Percentiles rank a stretch among this genome's conserved stretches.
Conservation (phyloP, 2,329 filamentous ascomycete genomes). For the Massarina eburnea region DNA sequence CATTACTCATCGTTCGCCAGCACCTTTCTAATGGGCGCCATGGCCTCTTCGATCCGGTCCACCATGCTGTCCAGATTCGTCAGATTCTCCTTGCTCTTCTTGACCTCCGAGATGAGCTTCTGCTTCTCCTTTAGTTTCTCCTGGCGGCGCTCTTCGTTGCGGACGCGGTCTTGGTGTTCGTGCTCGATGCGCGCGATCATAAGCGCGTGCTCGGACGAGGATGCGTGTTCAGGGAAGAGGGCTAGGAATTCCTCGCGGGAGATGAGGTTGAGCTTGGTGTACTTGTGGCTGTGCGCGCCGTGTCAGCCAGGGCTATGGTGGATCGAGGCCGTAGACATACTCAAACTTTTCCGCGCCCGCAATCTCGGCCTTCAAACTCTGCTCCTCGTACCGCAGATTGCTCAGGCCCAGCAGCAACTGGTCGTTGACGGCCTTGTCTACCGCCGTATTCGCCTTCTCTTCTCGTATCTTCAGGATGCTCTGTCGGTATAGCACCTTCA, state of each 20-base stretch:
- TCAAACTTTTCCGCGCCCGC: conserved; percentile 87
- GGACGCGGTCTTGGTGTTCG: conserved; percentile 81
- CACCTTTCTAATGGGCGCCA: conserved; percentile 82
- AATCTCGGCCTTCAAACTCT: conserved; percentile 88
- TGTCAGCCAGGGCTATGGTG: neutral
- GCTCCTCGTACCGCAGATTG: conserved; percentile 95
- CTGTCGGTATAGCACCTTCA: conserved; percentile 76
- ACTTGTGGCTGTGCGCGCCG: conserved; percentile 68
- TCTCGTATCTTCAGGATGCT: conserved; percentile 79
- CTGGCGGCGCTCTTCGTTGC: conserved; percentile 80
- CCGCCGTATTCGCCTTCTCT: conserved; percentile 83
- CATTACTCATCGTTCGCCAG: conserved; percentile 69
- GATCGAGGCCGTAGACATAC: conserved; percentile 55
- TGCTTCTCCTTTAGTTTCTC: conserved; percentile 64
- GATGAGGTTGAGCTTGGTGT: conserved; percentile 83
- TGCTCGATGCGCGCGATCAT: conserved; percentile 92
- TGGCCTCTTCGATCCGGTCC: conserved; percentile 90
- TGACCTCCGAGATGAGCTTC: conserved; percentile 73
- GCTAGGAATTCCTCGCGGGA: conserved; percentile 78
- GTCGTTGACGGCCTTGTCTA: conserved; percentile 88
- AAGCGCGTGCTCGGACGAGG: conserved; percentile 73
- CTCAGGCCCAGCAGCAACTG: conserved; percentile 88
- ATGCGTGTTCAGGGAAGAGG: conserved; percentile 72
- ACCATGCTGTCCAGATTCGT: conserved; percentile 88
- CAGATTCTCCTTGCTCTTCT: conserved; percentile 89